Evolutionary conservation across 768 basidiomycete genomes (phyloP).

Genomic region (Lentinula aciculospora): DNA sequence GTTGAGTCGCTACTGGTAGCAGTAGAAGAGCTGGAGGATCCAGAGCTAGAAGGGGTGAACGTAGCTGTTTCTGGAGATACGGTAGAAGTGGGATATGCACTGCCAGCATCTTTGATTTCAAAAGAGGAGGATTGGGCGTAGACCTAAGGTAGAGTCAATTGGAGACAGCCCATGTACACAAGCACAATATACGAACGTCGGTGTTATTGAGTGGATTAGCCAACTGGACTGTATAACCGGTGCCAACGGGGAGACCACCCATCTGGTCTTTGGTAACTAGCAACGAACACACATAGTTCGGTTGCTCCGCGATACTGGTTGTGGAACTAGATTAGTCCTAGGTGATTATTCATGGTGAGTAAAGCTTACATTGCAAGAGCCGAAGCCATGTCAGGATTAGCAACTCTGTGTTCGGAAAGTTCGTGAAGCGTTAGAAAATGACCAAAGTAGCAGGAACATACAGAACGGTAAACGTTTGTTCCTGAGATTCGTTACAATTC

Average conservation of each 20-base stretch:
- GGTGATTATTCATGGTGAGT: neutral
- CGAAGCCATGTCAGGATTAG: conserved; percentile 36
- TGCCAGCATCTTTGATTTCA: conserved; percentile 3
- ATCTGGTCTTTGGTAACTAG: conserved; percentile 39
- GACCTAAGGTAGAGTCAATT: neutral
- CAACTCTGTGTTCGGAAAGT: conserved; percentile 8
- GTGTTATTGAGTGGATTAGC: conserved; percentile 44
- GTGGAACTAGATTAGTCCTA: neutral
- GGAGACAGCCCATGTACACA: too few species aligned
- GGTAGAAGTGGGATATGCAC: conserved; percentile 2
- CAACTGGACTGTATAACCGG: conserved; percentile 45
- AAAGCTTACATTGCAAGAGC: conserved; percentile 30
- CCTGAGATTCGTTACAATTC: conserved; percentile 39
- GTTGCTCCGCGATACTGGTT: conserved; percentile 39
- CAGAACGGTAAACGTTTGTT: conserved; percentile 43
- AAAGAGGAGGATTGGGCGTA: conserved; percentile 1
- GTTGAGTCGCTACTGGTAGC: neutral
- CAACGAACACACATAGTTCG: conserved; percentile 57
- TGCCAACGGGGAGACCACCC: conserved; percentile 31
- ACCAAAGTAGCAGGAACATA: conserved; percentile 27
- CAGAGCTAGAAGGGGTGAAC: neutral
- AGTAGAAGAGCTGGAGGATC: neutral
- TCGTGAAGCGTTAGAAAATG: neutral
- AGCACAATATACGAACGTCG: conserved; percentile 38
- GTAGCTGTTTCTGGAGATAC: conserved; percentile 3